Evolutionary conservation across 208 protist species (phyloP).

Genomic region (Trypanosoma vivax): DNA sequence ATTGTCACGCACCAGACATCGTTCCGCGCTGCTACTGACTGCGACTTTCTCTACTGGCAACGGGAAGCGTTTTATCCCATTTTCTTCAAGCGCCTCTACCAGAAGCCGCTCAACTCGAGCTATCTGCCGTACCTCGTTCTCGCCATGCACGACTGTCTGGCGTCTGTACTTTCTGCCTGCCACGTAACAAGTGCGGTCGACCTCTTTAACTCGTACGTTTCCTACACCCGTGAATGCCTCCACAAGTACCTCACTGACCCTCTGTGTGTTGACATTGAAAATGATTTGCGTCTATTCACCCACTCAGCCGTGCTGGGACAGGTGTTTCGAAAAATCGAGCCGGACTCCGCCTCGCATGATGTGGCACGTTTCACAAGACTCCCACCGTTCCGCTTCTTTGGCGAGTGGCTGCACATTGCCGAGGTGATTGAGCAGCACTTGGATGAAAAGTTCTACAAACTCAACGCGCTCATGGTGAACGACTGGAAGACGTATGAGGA

Average conservation of each 20-base stretch:
- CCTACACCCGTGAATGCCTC: slow-evolving; percentile 51
- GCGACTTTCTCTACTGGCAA: slow-evolving; percentile 89
- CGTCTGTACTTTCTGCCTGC: slow-evolving; percentile 25
- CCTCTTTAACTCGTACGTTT: slow-evolving; percentile 47
- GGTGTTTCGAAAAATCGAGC: slow-evolving; percentile 15
- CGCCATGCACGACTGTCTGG: slow-evolving; percentile 59
- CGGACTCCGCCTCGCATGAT: slow-evolving; percentile 22
- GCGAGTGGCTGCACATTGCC: slow-evolving; percentile 68
- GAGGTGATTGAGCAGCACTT: slow-evolving; percentile 89
- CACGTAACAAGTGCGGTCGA: slow-evolving; percentile 23
- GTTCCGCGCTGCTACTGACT: slow-evolving; percentile 58
- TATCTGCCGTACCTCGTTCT: slow-evolving; percentile 63
- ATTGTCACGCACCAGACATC: slow-evolving; percentile 42
- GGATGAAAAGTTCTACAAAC: slow-evolving; percentile 95
- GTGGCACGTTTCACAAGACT: slow-evolving; percentile 78
- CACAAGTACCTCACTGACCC: slow-evolving; percentile 45
- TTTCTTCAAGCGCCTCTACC: slow-evolving; percentile 79
- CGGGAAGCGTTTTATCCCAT: slow-evolving; percentile 68
- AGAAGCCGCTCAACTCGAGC: slow-evolving; percentile 43
- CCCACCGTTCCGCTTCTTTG: slow-evolving; percentile 78
- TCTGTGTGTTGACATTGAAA: slow-evolving; percentile 91
- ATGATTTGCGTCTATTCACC: slow-evolving; percentile 89
- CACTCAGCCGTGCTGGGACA: slow-evolving; percentile 77
- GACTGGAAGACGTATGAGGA: slow-evolving; percentile 96
- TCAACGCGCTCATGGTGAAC: slow-evolving; percentile 92